Conservation (phyloP, 2,329 filamentous ascomycete genomes). For the Sporothrix inflata region DNA sequence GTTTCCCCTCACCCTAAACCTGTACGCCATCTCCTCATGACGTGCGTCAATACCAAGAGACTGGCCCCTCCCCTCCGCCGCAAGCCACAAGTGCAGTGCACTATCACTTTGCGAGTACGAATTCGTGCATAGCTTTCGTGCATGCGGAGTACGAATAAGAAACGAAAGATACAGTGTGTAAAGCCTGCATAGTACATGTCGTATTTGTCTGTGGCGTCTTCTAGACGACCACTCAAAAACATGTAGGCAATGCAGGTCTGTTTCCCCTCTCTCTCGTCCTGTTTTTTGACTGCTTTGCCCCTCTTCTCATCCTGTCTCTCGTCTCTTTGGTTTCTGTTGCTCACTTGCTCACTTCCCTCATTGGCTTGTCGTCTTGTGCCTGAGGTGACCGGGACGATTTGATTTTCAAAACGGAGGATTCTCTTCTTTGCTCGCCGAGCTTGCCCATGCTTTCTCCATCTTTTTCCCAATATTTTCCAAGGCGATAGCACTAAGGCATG, state of each 20-base stretch:
- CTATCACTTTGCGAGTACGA: neutral
- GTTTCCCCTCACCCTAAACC: neutral
- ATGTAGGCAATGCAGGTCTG: constrained; percentile 5
- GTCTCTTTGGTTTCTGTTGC: neutral
- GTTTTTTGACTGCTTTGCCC: neutral
- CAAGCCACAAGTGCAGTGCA: neutral
- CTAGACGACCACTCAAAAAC: neutral
- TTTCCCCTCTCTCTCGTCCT: neutral
- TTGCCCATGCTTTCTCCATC: neutral
- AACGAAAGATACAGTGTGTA: neutral
- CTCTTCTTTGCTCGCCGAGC: neutral
- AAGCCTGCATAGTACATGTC: neutral
- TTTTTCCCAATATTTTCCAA: neutral
- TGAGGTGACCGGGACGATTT: neutral
- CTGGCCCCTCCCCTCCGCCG: neutral
- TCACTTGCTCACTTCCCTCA: neutral
- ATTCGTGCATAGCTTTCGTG: neutral
- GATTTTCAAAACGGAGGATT: constrained; percentile 2
- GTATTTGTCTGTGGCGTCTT: neutral
- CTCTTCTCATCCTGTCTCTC: neutral
- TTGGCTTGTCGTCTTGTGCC: neutral
- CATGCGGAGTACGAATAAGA: neutral
- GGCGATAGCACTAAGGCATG: constrained; percentile 1
- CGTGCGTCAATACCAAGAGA: constrained; percentile 19
- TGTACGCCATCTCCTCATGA: constrained; percentile 10